These are phyloP conservation scores for Aethionema arabicum DNA, from an alignment of 345 rosid genomes.

Conservation along the genomic window DNA sequence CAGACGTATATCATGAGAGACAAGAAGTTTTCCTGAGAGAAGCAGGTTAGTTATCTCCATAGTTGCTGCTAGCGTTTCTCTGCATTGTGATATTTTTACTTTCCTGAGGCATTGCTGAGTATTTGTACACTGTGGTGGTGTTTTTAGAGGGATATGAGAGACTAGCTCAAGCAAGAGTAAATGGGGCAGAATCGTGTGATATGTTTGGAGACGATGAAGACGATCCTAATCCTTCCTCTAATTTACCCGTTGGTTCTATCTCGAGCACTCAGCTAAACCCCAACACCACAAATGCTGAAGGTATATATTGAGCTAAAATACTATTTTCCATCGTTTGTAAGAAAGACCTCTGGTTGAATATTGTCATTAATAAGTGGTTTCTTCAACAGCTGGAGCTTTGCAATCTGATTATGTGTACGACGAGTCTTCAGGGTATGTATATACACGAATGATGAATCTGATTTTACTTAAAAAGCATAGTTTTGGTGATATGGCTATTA, in stretches of 20 bases:
- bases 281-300: conserved; percentile 33
- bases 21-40: conserved; percentile 78
- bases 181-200: conserved; percentile 53
- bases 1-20: conserved; percentile 85
- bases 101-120: not conserved
- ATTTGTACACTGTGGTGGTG: conserved; percentile 9
- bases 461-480: not conserved
- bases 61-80: not conserved
- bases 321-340: conserved; percentile 1
- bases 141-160: conserved; percentile 81
- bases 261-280: conserved; percentile 39
- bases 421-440: conserved; percentile 80
- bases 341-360: not conserved
- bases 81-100: conserved; percentile 3
- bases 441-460: conserved; percentile 10
- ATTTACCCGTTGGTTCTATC: conserved; percentile 36
- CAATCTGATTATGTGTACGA: conserved; percentile 73
- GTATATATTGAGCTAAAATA: conserved; percentile 31
- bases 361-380: conserved; percentile 1
- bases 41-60: conserved; percentile 63
- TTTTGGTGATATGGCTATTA: no score
- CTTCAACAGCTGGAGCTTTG: conserved; percentile 51
- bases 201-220: conserved; percentile 88
- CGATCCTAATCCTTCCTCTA: conserved; percentile 40
- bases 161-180: conserved; percentile 56